Evolutionary conservation across 306 rosid genomes (phyloP), one percentile per base, ranked within the genome.

Genomic region (Abrus precatorius): DNA sequence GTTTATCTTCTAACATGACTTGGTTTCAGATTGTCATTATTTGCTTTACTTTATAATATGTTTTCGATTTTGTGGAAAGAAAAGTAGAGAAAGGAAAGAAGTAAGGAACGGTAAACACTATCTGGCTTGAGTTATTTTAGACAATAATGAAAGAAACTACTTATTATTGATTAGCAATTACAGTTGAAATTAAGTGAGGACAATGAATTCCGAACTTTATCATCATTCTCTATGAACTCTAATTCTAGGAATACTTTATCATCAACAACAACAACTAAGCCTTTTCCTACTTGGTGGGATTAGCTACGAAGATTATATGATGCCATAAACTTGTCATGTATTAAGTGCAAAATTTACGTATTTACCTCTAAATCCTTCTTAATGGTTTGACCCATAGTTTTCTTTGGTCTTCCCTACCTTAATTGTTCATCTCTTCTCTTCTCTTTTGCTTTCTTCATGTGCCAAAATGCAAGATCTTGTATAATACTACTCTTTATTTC

Each of bases 1-100:
- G 67, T 36, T 67, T 66, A 61, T 71, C 73, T 32, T 48, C 48
- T 66, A 40, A 32, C 85, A 70, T 83, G 33, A 53, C 50, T 66
- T 75, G 63, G 53, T 72, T 63, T 63, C 45, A 56, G 27, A 74
- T 59, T 69, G 73, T 63, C 70, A 34, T 78, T 60, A 59, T 43
- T 41, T 49, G 6, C 62, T 56, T 74, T 73, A 54, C 56, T 78
- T 76, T 69, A 2, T 60, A 56, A 66, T 33, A 9, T 61, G 7
- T 67, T 32, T 62, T 32, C 71, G 41, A 56, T 70, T 75, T 76
- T 72, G 29, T 65, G 64, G 70, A 69, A 70, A 55, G 49, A 75
- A 79, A 70, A 9, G 70, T 75, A 28, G 69, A 66, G 50, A 75
- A 72, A 72, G 44, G 66, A 72, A 74, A 50, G 3, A 6, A 63